These are phyloP conservation scores for Xylariaceae sp. DNA, from an alignment of 2,329 filamentous ascomycete genomes.

Conservation along the genomic window DNA sequence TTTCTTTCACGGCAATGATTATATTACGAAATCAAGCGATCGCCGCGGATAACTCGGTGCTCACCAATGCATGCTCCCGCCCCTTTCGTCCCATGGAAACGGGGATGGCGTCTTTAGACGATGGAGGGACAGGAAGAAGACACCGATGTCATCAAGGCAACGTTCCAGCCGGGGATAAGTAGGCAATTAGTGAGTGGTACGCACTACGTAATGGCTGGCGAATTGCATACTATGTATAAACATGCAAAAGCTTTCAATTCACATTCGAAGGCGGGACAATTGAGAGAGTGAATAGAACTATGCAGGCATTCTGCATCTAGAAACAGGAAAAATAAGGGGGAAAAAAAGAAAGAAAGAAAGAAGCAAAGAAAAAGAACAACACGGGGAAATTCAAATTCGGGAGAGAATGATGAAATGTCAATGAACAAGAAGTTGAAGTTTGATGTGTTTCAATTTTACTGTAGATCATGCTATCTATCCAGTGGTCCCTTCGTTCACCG, in stretches of 20 bases:
- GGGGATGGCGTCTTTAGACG: no score
- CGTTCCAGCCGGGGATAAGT: background rate
- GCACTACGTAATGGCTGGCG: background rate
- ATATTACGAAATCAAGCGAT: background rate
- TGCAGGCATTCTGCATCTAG: background rate
- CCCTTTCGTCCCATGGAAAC: background rate
- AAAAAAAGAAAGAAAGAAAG: background rate
- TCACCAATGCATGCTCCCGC: background rate
- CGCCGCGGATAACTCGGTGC: background rate
- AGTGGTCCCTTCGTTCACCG: no score
- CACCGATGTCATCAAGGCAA: constrained; percentile 18
- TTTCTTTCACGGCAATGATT: background rate
- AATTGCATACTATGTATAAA: background rate
- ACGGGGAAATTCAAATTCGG: no score
- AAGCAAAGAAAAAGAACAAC: background rate
- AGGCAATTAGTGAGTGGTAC: background rate
- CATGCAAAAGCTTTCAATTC: no score
- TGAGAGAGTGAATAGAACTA: background rate
- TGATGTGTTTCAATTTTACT: background rate
- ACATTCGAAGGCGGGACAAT: no score
- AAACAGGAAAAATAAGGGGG: background rate
- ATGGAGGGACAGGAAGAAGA: background rate
- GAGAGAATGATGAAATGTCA: no score
- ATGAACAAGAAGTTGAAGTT: no score
- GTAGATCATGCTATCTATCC: no score